Evolutionary conservation across 2,329 filamentous ascomycete genomes (phyloP).

Genomic region (Xylaria arbuscula): DNA sequence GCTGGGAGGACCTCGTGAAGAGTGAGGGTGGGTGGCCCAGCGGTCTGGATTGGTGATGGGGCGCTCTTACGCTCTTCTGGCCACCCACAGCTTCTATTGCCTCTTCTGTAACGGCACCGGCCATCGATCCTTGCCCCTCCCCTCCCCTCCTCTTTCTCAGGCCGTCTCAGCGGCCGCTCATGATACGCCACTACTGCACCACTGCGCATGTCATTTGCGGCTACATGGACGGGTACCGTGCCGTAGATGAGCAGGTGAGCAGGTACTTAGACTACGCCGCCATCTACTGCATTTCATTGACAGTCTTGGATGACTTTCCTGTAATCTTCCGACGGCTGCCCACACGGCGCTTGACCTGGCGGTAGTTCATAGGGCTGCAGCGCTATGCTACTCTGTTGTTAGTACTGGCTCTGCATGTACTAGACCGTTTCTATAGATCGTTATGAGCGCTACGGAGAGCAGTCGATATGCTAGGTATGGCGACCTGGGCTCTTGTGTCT

Average conservation of each 20-base stretch:
- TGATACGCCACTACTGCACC: constrained; percentile 28
- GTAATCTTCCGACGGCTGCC: constrained; percentile 12
- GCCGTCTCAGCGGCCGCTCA: constrained; percentile 21
- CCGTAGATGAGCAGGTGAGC: background rate
- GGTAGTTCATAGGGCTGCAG: constrained; percentile 35
- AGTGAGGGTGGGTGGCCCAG: constrained; percentile 22
- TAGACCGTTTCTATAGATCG: background rate
- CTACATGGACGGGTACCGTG: constrained; percentile 8
- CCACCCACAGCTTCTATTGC: constrained; percentile 15
- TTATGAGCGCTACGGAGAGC: background rate
- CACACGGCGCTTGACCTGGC: constrained; percentile 15
- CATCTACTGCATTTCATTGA: constrained; percentile 6
- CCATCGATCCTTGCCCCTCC: background rate
- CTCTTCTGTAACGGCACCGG: constrained; percentile 5
- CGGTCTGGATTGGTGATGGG: constrained; percentile 28
- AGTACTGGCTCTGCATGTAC: background rate
- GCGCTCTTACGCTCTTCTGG: background rate
- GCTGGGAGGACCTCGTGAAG: constrained; percentile 2
- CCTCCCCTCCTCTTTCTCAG: constrained; percentile 28
- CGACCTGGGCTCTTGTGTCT: background rate
- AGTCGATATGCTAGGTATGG: background rate
- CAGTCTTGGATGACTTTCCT: constrained; percentile 16
- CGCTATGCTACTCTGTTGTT: background rate
- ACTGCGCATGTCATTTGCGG: constrained; percentile 19
- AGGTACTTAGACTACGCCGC: constrained; percentile 16